phyloP scores from a whole-genome alignment of 768 basidiomycete species.

The Flagelloscypha sp. region DNA sequence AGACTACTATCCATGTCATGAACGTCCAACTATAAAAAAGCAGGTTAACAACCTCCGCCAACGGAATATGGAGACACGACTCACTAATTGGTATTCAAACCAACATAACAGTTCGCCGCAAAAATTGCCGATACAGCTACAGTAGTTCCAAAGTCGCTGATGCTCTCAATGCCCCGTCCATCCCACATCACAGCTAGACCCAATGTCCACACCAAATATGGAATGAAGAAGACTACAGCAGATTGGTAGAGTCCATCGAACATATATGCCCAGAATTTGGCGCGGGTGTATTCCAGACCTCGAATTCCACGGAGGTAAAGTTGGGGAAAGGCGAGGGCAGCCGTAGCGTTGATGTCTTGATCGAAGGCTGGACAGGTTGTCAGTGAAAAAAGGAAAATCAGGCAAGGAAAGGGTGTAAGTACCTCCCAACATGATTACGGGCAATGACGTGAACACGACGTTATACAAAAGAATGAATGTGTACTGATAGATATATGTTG shows the following conservation, averaged over 20 bases:
- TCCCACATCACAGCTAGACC: constrained; percentile 65
- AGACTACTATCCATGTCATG: constrained; percentile 75
- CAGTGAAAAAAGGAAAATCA: constrained; percentile 4
- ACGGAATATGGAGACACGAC: constrained; percentile 25
- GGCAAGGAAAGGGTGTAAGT: constrained; percentile 13
- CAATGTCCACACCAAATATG: constrained; percentile 64
- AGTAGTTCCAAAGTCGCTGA: constrained; percentile 89
- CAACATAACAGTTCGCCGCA: constrained; percentile 84
- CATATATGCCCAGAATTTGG: constrained; percentile 95
- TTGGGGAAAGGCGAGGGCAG: constrained; percentile 86
- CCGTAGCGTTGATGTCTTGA: constrained; percentile 87
- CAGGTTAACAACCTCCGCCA: constrained; percentile 16
- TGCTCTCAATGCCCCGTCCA: constrained; percentile 68
- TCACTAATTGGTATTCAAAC: constrained; percentile 83
- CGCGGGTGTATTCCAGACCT: constrained; percentile 85
- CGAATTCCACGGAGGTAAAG: constrained; percentile 94
- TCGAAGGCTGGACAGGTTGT: constrained; percentile 61
- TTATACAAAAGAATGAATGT: constrained; percentile 91
- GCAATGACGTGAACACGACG: constrained; percentile 87
- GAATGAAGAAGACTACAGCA: constrained; percentile 76
- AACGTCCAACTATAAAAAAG: constrained; percentile 55
- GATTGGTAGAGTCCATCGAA: constrained; percentile 92
- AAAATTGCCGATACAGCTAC: constrained; percentile 83
- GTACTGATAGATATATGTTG: constrained; percentile 91
- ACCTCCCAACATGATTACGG: constrained; percentile 88